Base-by-base conservation (phyloP, 495 filamentous ascomycete species). In the Penicillium antarcticum region DNA sequence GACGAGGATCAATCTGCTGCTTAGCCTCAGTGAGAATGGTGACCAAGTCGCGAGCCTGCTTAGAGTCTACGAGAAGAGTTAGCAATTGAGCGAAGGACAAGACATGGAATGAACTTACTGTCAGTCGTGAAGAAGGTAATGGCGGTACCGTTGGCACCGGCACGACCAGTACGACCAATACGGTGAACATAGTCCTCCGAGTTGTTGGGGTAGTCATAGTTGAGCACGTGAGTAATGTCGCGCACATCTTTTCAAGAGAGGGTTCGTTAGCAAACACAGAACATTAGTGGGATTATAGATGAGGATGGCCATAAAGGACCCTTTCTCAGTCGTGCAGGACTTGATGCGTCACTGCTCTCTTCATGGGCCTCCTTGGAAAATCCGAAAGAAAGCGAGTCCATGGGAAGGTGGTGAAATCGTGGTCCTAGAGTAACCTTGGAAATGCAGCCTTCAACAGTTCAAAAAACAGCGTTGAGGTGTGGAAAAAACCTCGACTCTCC, bases 171-270 rank as follows among this genome's bases (percentile, higher is more conserved):
- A 69, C 91, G 84, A 58, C 87, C 94, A 70, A 98, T 98, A 56
- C 94, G 88, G 67, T 98, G 94, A 53, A 98, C 91, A 58, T 98
- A 98, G 65, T 97, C 92, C 73, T 98, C 92, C 73, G 94, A 97
- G 80, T 98, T 98, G 81, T 97, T 97, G 69, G 94, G 94, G 71
- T 96, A 96, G 74, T 98, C 94, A 88, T 97, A 97, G 86, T 98
- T 98, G 76, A 98, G 81, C 77, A 98, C 94, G 78, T 98, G 94
- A 73, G 92, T 97, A 76, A 98, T 98, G 81, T 98, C 92, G 74
- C 91, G 91, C 81, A 98, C 94, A 86, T 98, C 94, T 98, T 96
- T 98, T 96, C 39, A 85, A 71, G 58, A 62, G 51, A 57, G 69
- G 62, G 72, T 70, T 80, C 76, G 89, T 97, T 96, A 97, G 92